Evolutionary conservation across 164 flowering plant species (phyloP).

Genomic region (Annona squamosa): DNA sequence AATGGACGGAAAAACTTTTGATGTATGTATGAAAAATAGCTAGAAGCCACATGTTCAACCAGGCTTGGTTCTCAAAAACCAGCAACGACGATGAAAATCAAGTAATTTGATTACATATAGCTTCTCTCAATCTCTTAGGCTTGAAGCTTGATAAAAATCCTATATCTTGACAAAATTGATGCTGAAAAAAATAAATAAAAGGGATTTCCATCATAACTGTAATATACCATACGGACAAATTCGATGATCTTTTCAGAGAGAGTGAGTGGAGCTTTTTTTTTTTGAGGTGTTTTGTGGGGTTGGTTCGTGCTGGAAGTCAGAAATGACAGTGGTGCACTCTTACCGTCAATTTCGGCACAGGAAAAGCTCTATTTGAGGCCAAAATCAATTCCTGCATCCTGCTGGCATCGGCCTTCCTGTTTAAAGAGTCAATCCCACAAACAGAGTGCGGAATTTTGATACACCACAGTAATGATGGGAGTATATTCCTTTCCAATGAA

Average conservation of each 20-base stretch:
- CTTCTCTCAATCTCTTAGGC: conserved; percentile 5
- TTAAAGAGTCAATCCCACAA: not conserved
- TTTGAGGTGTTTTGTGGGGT: too few species aligned
- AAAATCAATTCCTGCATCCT: not conserved
- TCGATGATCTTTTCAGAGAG: too few species aligned
- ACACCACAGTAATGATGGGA: not conserved
- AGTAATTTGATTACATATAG: conserved; percentile 10
- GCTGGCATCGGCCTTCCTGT: not conserved
- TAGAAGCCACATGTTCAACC: conserved; percentile 4
- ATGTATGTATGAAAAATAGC: conserved; percentile 15
- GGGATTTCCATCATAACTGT: not conserved
- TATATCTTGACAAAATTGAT: not conserved
- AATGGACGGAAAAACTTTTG: conserved; percentile 13
- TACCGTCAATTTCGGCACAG: not conserved
- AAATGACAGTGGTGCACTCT: conserved; percentile 1
- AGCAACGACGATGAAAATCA: conserved; percentile 8
- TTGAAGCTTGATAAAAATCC: conserved; percentile 6
- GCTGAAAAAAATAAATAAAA: not conserved
- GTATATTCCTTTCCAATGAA: not conserved
- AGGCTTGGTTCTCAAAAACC: conserved; percentile 1
- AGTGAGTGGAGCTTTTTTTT: too few species aligned
- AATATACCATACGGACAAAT: not conserved
- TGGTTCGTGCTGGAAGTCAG: not conserved
- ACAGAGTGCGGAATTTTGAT: not conserved
- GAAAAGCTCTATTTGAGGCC: not conserved